These are phyloP conservation scores for Ganoderma lucidum DNA, from an alignment of 1,284 basidiomycete species.

Conservation along the genomic window DNA sequence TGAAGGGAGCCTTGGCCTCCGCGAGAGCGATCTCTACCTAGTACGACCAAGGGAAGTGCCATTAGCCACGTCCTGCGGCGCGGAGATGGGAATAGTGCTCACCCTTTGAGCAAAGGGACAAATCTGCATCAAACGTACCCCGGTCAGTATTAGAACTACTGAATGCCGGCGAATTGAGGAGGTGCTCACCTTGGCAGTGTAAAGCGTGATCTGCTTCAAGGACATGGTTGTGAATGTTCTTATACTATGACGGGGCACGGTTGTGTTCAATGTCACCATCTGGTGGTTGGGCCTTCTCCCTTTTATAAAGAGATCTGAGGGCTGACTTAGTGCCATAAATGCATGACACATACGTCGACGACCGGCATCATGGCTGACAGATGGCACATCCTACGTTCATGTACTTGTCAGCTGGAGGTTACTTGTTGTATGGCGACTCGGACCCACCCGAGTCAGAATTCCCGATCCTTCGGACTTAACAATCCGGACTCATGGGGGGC, in stretches of 20 bases:
- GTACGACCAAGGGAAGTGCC: neutral
- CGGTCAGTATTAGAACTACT: neutral
- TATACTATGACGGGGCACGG: neutral
- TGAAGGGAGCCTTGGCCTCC: constrained; percentile 34
- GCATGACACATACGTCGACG: too few species aligned
- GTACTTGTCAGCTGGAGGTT: too few species aligned
- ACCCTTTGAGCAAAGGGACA: constrained; percentile 34
- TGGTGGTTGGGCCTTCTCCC: too few species aligned
- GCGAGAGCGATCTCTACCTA: constrained; percentile 22
- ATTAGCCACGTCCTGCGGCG: too few species aligned
- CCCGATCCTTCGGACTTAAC: neutral
- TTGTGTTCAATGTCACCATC: too few species aligned
- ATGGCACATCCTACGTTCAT: too few species aligned
- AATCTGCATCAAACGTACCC: constrained; percentile 17
- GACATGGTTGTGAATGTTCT: constrained; percentile 5
- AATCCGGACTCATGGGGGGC: too few species aligned
- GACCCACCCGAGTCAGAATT: neutral
- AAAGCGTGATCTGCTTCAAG: constrained; percentile 10
- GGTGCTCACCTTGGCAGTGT: constrained; percentile 22
- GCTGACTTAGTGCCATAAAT: too few species aligned
- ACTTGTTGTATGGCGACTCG: too few species aligned
- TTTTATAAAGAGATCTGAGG: too few species aligned
- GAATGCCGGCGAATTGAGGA: neutral
- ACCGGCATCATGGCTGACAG: too few species aligned
- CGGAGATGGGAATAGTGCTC: neutral